Percentiles rank a stretch among this genome's conserved stretches.
These are phyloP conservation scores for Parascedosporium putredinis DNA, from an alignment of 2,329 filamentous ascomycete species.

Conservation along the genomic window DNA sequence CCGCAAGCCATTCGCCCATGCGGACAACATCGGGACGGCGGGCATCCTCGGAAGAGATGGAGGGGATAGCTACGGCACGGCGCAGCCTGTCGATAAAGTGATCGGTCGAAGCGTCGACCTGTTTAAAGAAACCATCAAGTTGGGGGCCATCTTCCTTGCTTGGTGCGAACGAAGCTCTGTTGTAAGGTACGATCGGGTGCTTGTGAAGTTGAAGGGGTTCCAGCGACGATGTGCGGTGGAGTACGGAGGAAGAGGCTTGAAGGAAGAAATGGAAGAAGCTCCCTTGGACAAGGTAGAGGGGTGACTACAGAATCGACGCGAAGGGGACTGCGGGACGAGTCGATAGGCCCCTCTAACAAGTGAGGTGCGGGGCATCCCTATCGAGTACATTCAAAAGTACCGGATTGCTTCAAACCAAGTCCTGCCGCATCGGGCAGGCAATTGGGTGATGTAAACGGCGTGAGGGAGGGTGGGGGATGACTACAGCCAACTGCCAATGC, in stretches of 20 bases:
- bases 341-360: conserved; percentile 2
- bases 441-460: neutral
- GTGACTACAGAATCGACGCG: conserved; percentile 6
- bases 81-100: conserved; percentile 83
- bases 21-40: conserved; percentile 85
- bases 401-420: neutral
- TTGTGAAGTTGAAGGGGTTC: conserved; percentile 7
- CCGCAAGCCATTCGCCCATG: conserved; percentile 87
- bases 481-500: neutral
- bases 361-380: conserved; percentile 9
- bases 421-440: conserved; percentile 1
- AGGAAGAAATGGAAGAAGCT: conserved; percentile 1
- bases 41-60: conserved; percentile 83
- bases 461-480: neutral
- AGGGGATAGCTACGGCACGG: conserved; percentile 91
- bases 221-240: conserved; percentile 7
- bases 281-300: conserved; percentile 8
- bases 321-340: conserved; percentile 8
- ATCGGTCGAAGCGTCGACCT: conserved; percentile 71
- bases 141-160: conserved; percentile 75
- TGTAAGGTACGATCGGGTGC: conserved; percentile 35
- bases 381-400: conserved; percentile 7
- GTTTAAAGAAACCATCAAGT: conserved; percentile 84
- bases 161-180: conserved; percentile 45
- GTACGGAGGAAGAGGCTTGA: neutral